Conservation (phyloP, 1,284 basidiomycete genomes). For the Cutaneotrichosporon spelunceum region DNA sequence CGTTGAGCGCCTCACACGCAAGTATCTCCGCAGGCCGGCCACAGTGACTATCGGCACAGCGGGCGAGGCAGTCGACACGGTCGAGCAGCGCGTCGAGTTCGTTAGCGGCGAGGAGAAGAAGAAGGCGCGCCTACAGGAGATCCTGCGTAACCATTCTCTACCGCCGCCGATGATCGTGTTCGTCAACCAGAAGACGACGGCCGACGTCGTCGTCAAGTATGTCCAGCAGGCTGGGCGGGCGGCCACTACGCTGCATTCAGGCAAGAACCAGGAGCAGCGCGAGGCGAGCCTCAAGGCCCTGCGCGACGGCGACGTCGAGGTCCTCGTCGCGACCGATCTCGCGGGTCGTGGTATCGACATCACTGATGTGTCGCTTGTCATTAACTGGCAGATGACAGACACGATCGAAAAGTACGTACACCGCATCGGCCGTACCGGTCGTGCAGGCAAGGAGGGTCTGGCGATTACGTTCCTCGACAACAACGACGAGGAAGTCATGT, state of each 20-base stretch:
- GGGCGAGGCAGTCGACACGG: constrained; percentile 94
- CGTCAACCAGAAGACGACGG: constrained; percentile 98
- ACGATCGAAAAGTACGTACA: constrained; percentile 91
- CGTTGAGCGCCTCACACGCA: constrained; percentile 88
- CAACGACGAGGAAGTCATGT: constrained; percentile 96
- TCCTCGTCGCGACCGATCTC: constrained; percentile 93
- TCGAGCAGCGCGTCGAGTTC: constrained; percentile 95
- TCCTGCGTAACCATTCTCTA: constrained; percentile 78
- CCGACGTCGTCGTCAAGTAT: constrained; percentile 92
- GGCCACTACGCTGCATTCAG: constrained; percentile 87
- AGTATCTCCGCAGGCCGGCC: constrained; percentile 88
- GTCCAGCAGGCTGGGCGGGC: constrained; percentile 77
- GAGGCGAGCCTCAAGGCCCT: constrained; percentile 85
- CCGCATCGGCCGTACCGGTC: constrained; percentile 95
- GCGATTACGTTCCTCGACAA: constrained; percentile 95
- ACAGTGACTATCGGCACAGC: constrained; percentile 97
- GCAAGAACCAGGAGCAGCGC: constrained; percentile 94
- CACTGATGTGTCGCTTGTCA: constrained; percentile 84
- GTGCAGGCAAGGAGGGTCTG: constrained; percentile 89
- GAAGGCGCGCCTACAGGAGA: constrained; percentile 75
- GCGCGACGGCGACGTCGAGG: constrained; percentile 74
- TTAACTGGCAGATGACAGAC: constrained; percentile 96
- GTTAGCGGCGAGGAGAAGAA: constrained; percentile 89
- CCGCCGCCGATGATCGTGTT: constrained; percentile 95
- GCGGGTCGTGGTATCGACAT: constrained; percentile 99